Conservation (phyloP, 352 stramenopile species). For the Globisporangium heterothallicum region DNA sequence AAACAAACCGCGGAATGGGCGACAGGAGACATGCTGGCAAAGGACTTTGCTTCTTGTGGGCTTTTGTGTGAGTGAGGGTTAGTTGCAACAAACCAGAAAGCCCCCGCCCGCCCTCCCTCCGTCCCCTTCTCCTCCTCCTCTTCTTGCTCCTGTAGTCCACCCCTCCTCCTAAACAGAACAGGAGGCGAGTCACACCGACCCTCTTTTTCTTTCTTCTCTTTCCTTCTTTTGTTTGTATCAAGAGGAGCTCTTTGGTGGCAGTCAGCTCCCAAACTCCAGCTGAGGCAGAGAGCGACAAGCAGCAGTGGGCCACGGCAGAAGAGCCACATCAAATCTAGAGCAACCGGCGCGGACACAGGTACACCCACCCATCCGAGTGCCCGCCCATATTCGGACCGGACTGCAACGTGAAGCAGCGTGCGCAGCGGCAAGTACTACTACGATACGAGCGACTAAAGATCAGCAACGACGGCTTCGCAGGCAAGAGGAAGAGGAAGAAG, state of each 20-base stretch:
- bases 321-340: conserved; percentile 8
- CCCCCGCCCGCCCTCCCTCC: conserved; percentile 1
- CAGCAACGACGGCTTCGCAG: too few relatives aligned
- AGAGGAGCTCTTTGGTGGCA: background rate
- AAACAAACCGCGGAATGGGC: too few relatives aligned
- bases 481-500: too few relatives aligned
- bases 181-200: too few relatives aligned
- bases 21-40: conserved; percentile 5
- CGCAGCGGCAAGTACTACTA: background rate
- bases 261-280: background rate
- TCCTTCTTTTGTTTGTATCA: too few relatives aligned
- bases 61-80: conserved; percentile 7
- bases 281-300: conserved; percentile 9
- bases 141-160: conserved; percentile 1
- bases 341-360: conserved; percentile 2
- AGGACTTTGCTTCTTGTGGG: background rate
- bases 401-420: background rate
- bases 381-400: background rate
- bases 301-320: conserved; percentile 11
- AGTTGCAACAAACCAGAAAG: background rate
- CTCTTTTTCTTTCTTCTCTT: background rate
- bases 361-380: background rate
- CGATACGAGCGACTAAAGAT: too few relatives aligned
- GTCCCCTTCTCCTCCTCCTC: conserved; percentile 6
- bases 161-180: too few relatives aligned